A percentile compares a stretch with the other conserved stretches of the same genome.
phyloP scores from a whole-genome alignment of 2,329 filamentous ascomycete species.

The Leptographium flavum region DNA sequence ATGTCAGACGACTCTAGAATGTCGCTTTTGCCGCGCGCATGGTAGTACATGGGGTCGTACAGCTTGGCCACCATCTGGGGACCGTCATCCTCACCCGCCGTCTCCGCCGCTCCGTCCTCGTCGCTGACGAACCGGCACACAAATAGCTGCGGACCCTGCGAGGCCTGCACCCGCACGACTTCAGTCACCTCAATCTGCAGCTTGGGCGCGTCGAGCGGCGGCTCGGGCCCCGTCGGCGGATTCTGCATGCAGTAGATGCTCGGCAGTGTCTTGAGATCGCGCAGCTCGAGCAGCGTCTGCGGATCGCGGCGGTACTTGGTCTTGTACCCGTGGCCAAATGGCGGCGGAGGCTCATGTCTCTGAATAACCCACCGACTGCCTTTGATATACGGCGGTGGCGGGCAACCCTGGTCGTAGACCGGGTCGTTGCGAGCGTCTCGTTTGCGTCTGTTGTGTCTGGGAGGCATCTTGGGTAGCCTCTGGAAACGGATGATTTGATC shows the following conservation, averaged over 20 bases:
- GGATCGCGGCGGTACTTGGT: constrained; percentile 5
- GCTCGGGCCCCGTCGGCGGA: constrained; percentile 6
- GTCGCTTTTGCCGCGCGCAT: constrained; percentile 7
- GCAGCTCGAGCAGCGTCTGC: constrained; percentile 3
- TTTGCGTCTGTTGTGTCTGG: no score
- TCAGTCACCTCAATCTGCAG: constrained; percentile 5
- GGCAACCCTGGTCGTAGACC: constrained; percentile 4
- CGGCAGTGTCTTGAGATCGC: constrained; percentile 5
- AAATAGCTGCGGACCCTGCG: constrained; percentile 5
- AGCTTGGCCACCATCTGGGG: constrained; percentile 8
- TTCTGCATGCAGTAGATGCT: constrained; percentile 10
- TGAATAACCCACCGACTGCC: constrained; percentile 4
- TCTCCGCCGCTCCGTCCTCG: background rate
- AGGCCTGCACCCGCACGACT: constrained; percentile 1
- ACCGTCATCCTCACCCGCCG: background rate
- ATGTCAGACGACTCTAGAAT: constrained; percentile 10
- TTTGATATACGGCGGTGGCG: constrained; percentile 1
- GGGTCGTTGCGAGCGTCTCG: no score
- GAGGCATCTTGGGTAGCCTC: no score
- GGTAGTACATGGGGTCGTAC: constrained; percentile 11
- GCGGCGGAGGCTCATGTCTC: constrained; percentile 2
- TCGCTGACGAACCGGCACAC: constrained; percentile 6
- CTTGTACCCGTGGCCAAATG: constrained; percentile 10
- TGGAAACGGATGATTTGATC: no score
- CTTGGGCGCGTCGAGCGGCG: background rate